Percentiles rank a stretch among this genome's conserved stretches.
Evolutionary conservation across 1,139 yeast genomes (phyloP).

Genomic region (Sugiyamaella japonica): DNA sequence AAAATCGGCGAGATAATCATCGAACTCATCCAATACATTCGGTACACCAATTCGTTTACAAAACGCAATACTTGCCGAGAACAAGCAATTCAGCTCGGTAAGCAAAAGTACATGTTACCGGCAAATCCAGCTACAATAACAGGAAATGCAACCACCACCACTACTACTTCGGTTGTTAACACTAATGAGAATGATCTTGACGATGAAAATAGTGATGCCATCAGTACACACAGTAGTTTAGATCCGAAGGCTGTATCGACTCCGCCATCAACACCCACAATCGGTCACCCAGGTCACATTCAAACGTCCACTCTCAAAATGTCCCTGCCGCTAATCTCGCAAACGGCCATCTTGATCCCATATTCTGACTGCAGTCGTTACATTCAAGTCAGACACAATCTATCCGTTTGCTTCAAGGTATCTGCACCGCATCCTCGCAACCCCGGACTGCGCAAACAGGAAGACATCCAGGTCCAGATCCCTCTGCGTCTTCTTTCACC

Average conservation of each 20-base stretch:
- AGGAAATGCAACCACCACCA: background rate
- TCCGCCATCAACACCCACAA: background rate
- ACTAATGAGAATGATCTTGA: background rate
- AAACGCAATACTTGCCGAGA: constrained; percentile 5
- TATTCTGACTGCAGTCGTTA: constrained; percentile 7
- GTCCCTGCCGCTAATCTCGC: background rate
- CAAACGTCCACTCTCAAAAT: constrained; percentile 3
- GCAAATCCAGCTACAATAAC: too few relatives aligned
- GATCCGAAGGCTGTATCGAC: background rate
- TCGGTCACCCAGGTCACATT: background rate
- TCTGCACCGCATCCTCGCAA: constrained; percentile 6
- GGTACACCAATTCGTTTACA: constrained; percentile 5
- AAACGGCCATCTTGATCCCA: constrained; percentile 6
- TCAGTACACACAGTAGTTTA: too few relatives aligned
- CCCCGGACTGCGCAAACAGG: constrained; percentile 9
- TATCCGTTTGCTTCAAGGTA: constrained; percentile 1
- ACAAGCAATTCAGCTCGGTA: constrained; percentile 2
- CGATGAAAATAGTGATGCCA: too few relatives aligned
- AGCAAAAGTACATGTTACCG: background rate
- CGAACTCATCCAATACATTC: constrained; percentile 1
- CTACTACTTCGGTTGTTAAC: background rate
- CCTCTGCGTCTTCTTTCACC: constrained; percentile 5
- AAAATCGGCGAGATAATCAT: constrained; percentile 1
- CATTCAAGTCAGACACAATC: constrained; percentile 11
- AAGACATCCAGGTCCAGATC: constrained; percentile 10